Base-by-base conservation (phyloP, 192 early-diverging fungal species). In the Coemansia sp. region DNA sequence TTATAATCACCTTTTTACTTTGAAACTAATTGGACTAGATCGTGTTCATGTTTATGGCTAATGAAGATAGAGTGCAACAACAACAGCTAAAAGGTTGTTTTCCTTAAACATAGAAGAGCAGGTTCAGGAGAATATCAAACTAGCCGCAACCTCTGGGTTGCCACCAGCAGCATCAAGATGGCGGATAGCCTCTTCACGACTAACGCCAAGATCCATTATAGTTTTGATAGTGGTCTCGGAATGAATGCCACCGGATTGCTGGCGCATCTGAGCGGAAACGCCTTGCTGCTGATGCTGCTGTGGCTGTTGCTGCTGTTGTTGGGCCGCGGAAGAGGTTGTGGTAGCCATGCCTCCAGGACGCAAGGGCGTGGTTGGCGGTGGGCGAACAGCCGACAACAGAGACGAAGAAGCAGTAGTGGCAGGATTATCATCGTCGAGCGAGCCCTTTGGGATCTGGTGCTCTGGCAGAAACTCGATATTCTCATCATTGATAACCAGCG, bases 391-490 rank as follows among this genome's bases (percentile, higher is more conserved):
- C 67, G 69, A 41, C 19, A 61, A 32, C 36, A 22, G 18, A 7
- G 74, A 16, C 42, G 66, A 46, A 4, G 83, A 36, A 0, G 59
- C 49, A 6, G 51, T 54, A 4, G 57, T 55, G 4, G 52, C 10
- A 22, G 72, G 70, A 51, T 72, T 59, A 42, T 72, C 43, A 40
- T 79, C 71, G 19, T 84, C 82, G 7, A 64, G 49, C 11, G 71
- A 67, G 10, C 66, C 85, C 65, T 85, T 91, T 13, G 96, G 96
- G 6, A 97, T 79, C 79, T 93, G 90, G 75, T 98, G 96, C 71
- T 99, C 97, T 6, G 89, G 76, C 59, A 98, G 76, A 76, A 99
- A 99, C 22, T 89, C 89, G 61, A 98, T 88, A 41, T 88, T 86
- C 62, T 90, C 81, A 8, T 81, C 90, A 59, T 92, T 86, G 72